Evolutionary conservation across 768 basidiomycete genomes (phyloP).

Genomic region (Phaffia australis): DNA sequence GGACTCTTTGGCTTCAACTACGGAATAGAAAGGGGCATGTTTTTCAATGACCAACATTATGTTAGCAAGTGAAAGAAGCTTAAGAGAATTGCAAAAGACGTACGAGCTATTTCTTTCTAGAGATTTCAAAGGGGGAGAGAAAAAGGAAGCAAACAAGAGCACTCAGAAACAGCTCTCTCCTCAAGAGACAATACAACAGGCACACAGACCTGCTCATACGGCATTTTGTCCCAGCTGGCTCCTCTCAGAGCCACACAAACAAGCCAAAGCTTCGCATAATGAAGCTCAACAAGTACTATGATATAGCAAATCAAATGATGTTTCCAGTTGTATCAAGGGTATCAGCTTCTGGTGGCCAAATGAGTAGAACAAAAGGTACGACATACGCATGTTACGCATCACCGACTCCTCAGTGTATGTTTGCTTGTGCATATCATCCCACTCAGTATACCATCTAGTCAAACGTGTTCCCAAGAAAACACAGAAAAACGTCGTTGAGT

Average conservation of each 20-base stretch:
- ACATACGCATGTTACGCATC: constrained; percentile 57
- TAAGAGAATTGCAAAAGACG: background rate
- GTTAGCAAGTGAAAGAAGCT: background rate
- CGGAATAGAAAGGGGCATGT: constrained; percentile 41
- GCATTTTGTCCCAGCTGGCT: constrained; percentile 91
- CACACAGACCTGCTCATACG: constrained; percentile 57
- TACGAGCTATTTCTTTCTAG: background rate
- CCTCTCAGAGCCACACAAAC: constrained; percentile 85
- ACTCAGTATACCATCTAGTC: constrained; percentile 65
- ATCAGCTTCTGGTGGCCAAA: too few species aligned
- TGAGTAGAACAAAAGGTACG: too few species aligned
- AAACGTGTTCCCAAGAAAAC: background rate
- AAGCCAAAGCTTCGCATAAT: constrained; percentile 90
- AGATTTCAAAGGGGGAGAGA: background rate
- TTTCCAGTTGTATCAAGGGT: too few species aligned
- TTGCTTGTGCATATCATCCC: constrained; percentile 71
- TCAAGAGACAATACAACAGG: background rate
- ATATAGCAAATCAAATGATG: too few species aligned
- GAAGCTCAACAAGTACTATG: constrained; percentile 63
- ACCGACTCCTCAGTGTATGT: constrained; percentile 76
- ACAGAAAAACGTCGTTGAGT: background rate
- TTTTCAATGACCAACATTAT: too few species aligned
- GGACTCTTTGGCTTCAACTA: constrained; percentile 89
- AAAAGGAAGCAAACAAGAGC: background rate
- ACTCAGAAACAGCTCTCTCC: background rate